Base-by-base conservation (phyloP, 1,284 basidiomycete species). In the Irpex rosettiformis region DNA sequence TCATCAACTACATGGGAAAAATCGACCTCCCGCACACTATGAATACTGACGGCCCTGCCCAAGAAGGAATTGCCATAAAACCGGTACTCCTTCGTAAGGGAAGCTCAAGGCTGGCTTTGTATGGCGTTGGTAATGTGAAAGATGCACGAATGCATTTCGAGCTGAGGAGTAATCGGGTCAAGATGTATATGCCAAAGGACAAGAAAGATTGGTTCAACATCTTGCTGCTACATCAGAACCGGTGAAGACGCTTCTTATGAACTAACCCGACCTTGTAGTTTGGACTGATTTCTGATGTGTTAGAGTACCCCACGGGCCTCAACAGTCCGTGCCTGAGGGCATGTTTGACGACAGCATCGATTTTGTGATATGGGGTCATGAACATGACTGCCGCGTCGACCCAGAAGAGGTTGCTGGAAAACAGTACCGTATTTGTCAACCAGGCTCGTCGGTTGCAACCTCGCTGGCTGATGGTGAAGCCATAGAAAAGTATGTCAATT, bases 1-100 rank as follows among this genome's bases (percentile, higher is more conserved):
- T 99, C 13, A 76, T 99, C 65, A 99, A 98, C 73, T 99, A 98
- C 74, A 98, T 99, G 81, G 97, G 96, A 53, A 96, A 97, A 72
- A 79, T 89, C 56, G 86, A 91, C 66, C 77, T 91, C 4, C 85
- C 88, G 3, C 64, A 85, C 27, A 77, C 79, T 33, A 84, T 86
- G 54, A 77, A 79, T 30, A 84, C 86, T 52, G 79, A 79, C 22
- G 91, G 95, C 22, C 84, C 86, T 0, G 77, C 82, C 22, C 83
- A 80, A 42, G 79, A 77, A 27, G 94, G 94, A 6, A 93, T 98
- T 57, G 85, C 88, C n/a, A 86, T 98, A 61, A 84, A 87, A 56
- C 96, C 96, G 0, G 85, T 98, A 11, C 82, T 98, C 5, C 82
- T 98, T 7, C 85, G 89, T 48, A 99, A 99, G 71, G 97, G 96